Conservation (phyloP, 2,329 filamentous ascomycete genomes). For the Trichoderma sp. region DNA sequence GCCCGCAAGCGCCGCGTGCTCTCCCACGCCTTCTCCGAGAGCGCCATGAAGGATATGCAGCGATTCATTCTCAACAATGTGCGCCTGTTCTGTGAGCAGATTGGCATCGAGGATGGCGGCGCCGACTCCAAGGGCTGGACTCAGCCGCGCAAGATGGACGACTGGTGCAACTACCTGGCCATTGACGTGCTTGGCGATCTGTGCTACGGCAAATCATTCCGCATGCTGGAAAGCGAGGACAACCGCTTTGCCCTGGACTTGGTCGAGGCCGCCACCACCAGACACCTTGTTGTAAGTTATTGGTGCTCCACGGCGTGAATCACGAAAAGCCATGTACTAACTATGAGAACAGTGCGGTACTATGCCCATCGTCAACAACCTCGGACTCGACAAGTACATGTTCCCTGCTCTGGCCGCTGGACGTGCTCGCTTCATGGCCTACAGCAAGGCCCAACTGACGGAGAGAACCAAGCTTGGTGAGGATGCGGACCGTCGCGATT, state of each 20-base stretch:
- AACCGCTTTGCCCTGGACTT: conserved; percentile 68
- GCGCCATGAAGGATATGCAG: conserved; percentile 68
- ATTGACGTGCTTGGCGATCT: conserved; percentile 65
- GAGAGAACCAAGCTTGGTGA: conserved; percentile 67
- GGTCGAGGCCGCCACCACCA: conserved; percentile 67
- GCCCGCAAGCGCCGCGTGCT: conserved; percentile 71
- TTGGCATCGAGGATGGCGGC: conserved; percentile 48
- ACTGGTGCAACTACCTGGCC: conserved; percentile 63
- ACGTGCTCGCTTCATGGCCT: conserved; percentile 69
- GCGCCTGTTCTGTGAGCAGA: conserved; percentile 63
- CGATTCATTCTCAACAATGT: conserved; percentile 66
- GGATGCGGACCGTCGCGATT: conserved; percentile 68
- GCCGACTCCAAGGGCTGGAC: conserved; percentile 59
- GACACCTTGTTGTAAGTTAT: conserved; percentile 64
- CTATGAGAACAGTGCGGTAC: conserved; percentile 60
- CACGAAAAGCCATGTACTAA: neutral
- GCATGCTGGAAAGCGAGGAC: conserved; percentile 60
- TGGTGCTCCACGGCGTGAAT: neutral
- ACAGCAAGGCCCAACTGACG: conserved; percentile 66
- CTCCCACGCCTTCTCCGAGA: conserved; percentile 70
- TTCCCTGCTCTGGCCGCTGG: conserved; percentile 68
- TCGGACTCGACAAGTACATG: conserved; percentile 67
- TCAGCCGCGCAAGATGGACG: conserved; percentile 60
- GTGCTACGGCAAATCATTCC: conserved; percentile 63
- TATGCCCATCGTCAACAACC: conserved; percentile 67